phyloP scores from a whole-genome alignment of 768 basidiomycete species.

The Podaxis mareebaensis region DNA sequence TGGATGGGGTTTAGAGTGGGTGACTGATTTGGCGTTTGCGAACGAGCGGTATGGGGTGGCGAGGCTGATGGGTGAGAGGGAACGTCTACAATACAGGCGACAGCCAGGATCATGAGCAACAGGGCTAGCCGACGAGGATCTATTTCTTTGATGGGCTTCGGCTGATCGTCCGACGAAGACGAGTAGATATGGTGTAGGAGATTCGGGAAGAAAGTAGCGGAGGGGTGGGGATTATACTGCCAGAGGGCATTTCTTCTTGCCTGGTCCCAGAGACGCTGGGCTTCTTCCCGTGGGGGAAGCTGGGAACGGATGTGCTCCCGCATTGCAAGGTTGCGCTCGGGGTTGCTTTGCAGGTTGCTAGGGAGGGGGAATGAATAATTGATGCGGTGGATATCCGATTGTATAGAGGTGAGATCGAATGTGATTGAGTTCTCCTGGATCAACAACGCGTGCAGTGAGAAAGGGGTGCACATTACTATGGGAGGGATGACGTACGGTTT shows the following conservation, averaged over 20 bases:
- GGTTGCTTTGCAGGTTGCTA: conserved; percentile 23
- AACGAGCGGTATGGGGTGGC: background rate
- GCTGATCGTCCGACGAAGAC: conserved; percentile 29
- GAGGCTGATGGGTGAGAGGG: conserved; percentile 24
- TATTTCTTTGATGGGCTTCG: conserved; percentile 39
- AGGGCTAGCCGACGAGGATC: conserved; percentile 65
- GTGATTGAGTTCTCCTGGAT: conserved; percentile 9
- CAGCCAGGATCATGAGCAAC: conserved; percentile 68
- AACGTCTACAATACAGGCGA: conserved; percentile 63
- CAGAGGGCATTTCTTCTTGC: conserved; percentile 64
- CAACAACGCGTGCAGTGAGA: background rate
- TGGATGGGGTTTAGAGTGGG: conserved; percentile 1
- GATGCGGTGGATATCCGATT: conserved; percentile 46
- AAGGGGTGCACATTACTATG: conserved; percentile 10
- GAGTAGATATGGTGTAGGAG: conserved; percentile 66
- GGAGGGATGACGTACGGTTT: conserved; percentile 16
- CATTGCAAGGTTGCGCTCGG: conserved; percentile 53
- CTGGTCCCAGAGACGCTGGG: conserved; percentile 63
- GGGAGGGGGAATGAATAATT: conserved; percentile 59
- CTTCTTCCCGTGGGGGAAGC: conserved; percentile 56
- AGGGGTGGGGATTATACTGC: conserved; percentile 73
- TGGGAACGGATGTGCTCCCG: conserved; percentile 56
- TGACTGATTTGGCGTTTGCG: background rate
- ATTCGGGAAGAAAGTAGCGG: conserved; percentile 64
- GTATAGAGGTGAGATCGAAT: conserved; percentile 7